A percentile compares a stretch with the other conserved stretches of the same genome.
Conservation (phyloP, 345 rosid genomes). For the Eucalyptus sideroxylon region DNA sequence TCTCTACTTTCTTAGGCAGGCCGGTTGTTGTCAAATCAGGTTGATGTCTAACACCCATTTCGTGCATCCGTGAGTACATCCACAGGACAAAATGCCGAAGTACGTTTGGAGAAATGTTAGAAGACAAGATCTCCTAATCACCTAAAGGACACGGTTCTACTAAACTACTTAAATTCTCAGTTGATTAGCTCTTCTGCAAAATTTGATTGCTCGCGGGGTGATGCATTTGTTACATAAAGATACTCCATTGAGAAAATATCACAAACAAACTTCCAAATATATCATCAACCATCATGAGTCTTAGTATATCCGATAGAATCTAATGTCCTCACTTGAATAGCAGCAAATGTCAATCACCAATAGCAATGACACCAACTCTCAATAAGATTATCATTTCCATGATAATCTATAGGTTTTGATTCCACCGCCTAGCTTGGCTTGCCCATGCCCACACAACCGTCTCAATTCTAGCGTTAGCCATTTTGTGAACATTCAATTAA, state of each 20-base stretch:
- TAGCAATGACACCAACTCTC: neutral
- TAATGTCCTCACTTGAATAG: neutral
- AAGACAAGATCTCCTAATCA: neutral
- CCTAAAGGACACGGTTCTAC: neutral
- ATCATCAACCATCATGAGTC: neutral
- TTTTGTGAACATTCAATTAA: neutral
- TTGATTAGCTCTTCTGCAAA: neutral
- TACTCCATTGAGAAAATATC: neutral
- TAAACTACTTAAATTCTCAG: neutral
- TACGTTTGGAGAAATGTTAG: neutral
- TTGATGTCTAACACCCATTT: neutral
- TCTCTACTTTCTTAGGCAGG: neutral
- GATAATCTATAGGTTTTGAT: neutral
- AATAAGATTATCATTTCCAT: neutral
- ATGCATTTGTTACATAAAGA: neutral
- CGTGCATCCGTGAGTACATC: neutral
- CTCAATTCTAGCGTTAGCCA: neutral
- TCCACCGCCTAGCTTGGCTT: neutral
- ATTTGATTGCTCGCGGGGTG: neutral
- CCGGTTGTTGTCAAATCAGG: neutral
- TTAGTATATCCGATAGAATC: neutral
- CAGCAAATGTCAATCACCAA: neutral
- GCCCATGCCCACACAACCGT: neutral
- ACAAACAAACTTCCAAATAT: neutral
- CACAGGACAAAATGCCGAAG: neutral